A percentile compares a stretch with the other conserved stretches of the same genome.
These are phyloP conservation scores for barrel medic (Medicago truncatula) DNA, from an alignment of 306 rosid species.

Conservation along the genomic window MtrunA17r5.0-ANR NC_053044.1:52235501-52236000, in stretches of 20 bases:
- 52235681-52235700: constrained; percentile 39
- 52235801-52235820: not conserved
- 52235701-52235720: constrained; percentile 28
- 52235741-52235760: constrained; percentile 2
- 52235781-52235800: too few relatives aligned
- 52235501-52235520: constrained; percentile 87
- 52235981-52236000: constrained; percentile 8
- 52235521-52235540: constrained; percentile 59
- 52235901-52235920: constrained; percentile 22
- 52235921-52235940: constrained; percentile 25
- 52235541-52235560: constrained; percentile 59
- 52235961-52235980: constrained; percentile 18
- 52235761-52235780: not conserved
- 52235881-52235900: constrained; percentile 25
- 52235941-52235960: constrained; percentile 7
- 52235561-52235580: constrained; percentile 74
- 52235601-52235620: constrained; percentile 94
- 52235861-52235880: constrained; percentile 24
- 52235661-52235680: constrained; percentile 94
- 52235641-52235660: constrained; percentile 94
- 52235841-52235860: constrained; percentile 26
- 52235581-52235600: constrained; percentile 74
- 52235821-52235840: constrained; percentile 25
- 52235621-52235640: constrained; percentile 97
- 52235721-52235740: not conserved